phyloP scores from a whole-genome alignment of 1,284 basidiomycete species.

The Tilletia walkeri region DNA sequence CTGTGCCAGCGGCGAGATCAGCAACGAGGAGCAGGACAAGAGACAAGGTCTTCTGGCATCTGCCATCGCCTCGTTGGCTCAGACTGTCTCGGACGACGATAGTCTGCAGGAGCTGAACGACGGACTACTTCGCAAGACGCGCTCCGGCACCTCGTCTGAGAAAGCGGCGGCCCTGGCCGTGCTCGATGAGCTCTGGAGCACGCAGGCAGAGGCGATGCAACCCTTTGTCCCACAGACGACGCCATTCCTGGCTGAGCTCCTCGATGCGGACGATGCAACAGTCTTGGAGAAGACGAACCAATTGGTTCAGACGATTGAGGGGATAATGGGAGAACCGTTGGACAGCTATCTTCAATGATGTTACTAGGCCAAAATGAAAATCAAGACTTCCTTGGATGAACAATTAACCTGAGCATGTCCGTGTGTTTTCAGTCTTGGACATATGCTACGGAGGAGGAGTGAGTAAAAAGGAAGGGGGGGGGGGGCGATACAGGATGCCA shows the following conservation, averaged over 20 bases:
- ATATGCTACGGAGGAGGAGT: no score
- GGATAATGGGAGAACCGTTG: conserved; percentile 56
- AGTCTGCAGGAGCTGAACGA: conserved; percentile 78
- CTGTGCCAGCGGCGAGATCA: conserved; percentile 54
- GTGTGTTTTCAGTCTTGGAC: no score
- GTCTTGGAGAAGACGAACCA: conserved; percentile 57
- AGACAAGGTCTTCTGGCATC: conserved; percentile 25
- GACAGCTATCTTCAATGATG: conserved; percentile 53
- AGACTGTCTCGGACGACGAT: conserved; percentile 63
- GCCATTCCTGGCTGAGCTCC: conserved; percentile 59
- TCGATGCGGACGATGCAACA: conserved; percentile 59
- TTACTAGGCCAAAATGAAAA: no score
- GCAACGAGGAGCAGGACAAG: background rate
- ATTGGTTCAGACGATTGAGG: conserved; percentile 58
- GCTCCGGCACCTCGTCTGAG: conserved; percentile 49
- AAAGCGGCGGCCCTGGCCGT: conserved; percentile 68
- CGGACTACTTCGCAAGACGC: conserved; percentile 79
- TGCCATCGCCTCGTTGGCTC: conserved; percentile 63
- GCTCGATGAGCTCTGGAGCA: conserved; percentile 71
- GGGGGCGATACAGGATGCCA: no score
- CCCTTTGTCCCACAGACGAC: conserved; percentile 61
- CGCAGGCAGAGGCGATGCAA: conserved; percentile 63
- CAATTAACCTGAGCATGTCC: no score
- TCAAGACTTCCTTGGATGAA: no score
- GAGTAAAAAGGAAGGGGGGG: no score